Evolutionary conservation across 108 stramenopile genomes (phyloP).

Genomic region (Stephanodiscus minutulus): DNA sequence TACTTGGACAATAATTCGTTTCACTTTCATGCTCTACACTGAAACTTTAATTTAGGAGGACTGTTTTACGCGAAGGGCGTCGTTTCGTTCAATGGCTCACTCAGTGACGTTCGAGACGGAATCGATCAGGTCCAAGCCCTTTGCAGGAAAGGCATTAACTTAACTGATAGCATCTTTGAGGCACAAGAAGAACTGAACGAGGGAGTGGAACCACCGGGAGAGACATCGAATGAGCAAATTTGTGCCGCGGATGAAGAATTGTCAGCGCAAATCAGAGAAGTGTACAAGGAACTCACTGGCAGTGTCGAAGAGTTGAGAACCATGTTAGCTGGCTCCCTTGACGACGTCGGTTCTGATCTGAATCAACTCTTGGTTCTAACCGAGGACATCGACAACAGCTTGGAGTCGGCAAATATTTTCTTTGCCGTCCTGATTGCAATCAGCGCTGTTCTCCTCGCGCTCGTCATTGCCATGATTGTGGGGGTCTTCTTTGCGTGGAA

Average conservation of each 20-base stretch:
- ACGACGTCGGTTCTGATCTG: constrained; percentile 24
- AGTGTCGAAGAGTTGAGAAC: constrained; percentile 18
- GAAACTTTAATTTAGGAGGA: neutral
- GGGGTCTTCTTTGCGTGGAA: constrained; percentile 17
- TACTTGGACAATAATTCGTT: too few relatives aligned
- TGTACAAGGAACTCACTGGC: neutral
- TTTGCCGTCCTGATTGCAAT: constrained; percentile 35
- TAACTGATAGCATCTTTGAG: constrained; percentile 14
- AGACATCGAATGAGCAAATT: neutral
- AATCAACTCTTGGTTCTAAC: constrained; percentile 12
- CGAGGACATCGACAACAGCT: constrained; percentile 13
- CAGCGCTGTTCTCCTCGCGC: constrained; percentile 25
- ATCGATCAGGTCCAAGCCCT: constrained; percentile 19
- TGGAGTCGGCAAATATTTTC: constrained; percentile 22
- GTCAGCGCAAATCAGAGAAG: constrained; percentile 18
- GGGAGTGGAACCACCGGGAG: neutral
- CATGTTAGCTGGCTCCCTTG: constrained; percentile 16
- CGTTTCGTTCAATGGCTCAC: constrained; percentile 4
- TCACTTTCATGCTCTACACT: neutral
- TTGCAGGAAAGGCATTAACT: constrained; percentile 11
- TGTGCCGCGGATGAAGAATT: constrained; percentile 3
- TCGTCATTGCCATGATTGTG: constrained; percentile 32
- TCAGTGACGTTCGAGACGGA: neutral
- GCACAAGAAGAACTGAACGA: constrained; percentile 7
- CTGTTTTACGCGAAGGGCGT: constrained; percentile 24